Evolutionary conservation across 176 grass and related monocot genomes (phyloP).

Genomic region (Urochloa ruziziensis): DNA sequence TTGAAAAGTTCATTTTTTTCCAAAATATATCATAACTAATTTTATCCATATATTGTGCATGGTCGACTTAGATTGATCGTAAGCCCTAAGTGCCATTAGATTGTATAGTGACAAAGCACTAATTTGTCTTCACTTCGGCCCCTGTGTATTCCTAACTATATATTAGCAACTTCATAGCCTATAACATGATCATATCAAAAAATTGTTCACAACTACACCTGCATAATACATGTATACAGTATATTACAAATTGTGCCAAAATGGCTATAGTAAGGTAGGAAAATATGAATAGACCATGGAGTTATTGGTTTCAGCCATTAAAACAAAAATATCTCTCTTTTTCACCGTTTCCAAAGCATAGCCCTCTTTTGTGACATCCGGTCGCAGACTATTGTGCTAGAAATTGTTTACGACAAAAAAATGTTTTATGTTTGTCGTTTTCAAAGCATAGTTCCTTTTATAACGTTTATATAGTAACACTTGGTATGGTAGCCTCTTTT

Average conservation of each 20-base stretch:
- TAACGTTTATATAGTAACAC: background rate
- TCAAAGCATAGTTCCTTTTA: background rate
- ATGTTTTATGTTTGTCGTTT: background rate
- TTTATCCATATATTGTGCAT: too few relatives aligned
- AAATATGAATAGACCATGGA: background rate
- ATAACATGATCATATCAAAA: too few relatives aligned
- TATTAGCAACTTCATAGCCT: too few relatives aligned
- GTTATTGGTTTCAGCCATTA: background rate
- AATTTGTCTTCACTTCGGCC: too few relatives aligned
- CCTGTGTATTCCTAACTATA: too few relatives aligned
- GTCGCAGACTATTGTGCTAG: background rate
- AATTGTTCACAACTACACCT: background rate
- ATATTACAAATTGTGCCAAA: background rate
- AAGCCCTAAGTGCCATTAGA: too few relatives aligned
- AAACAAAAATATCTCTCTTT: background rate
- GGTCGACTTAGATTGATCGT: too few relatives aligned
- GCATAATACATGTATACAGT: background rate
- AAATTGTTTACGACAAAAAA: background rate
- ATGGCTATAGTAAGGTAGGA: background rate
- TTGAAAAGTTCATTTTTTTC: too few relatives aligned
- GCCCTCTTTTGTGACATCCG: background rate
- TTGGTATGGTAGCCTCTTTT: background rate
- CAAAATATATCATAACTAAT: too few relatives aligned
- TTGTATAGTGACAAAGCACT: too few relatives aligned
- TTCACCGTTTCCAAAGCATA: background rate